A percentile compares a stretch with the other conserved stretches of the same genome.
Conservation (phyloP, 305 asterid genomes). For the Striga hermonthica region DNA sequence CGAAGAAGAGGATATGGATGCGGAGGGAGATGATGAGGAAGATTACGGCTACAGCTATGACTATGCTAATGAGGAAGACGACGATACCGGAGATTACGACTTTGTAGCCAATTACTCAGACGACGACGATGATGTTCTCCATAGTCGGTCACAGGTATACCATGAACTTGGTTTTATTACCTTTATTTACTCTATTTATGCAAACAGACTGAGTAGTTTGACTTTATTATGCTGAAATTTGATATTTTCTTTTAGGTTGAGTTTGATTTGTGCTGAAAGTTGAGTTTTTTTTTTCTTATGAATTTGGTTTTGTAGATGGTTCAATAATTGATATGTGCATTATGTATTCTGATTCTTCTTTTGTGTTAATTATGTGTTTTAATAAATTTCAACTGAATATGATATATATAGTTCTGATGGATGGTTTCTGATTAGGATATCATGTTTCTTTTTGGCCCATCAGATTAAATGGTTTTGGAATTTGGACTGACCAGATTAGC, state of each 20-base stretch:
- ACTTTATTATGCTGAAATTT: conserved; percentile 17
- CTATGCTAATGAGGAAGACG: conserved; percentile 47
- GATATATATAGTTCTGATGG: neutral
- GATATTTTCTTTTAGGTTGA: neutral
- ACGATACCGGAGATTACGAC: conserved; percentile 50
- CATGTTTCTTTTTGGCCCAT: conserved; percentile 21
- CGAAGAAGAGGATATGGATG: conserved; percentile 44
- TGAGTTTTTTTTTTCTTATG: neutral
- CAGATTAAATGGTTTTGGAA: conserved; percentile 15
- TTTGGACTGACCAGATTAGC: conserved; percentile 6
- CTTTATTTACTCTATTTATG: conserved; percentile 9
- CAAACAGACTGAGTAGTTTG: conserved; percentile 17
- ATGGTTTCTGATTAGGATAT: conserved; percentile 1
- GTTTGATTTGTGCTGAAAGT: conserved; percentile 26
- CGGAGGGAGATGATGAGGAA: conserved; percentile 33
- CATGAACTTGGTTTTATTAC: conserved; percentile 8
- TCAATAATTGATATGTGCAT: conserved; percentile 10
- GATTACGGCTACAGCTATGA: conserved; percentile 36
- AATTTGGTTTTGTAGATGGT: conserved; percentile 12
- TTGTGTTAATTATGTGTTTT: conserved; percentile 9
- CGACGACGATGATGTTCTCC: conserved; percentile 46
- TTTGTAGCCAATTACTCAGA: conserved; percentile 47
- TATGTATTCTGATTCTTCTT: neutral
- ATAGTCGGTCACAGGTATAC: conserved; percentile 59
- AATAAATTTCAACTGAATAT: conserved; percentile 10